phyloP scores from a whole-genome alignment of 345 rosid genomes.

The Chamaenerion angustifolium region DNA sequence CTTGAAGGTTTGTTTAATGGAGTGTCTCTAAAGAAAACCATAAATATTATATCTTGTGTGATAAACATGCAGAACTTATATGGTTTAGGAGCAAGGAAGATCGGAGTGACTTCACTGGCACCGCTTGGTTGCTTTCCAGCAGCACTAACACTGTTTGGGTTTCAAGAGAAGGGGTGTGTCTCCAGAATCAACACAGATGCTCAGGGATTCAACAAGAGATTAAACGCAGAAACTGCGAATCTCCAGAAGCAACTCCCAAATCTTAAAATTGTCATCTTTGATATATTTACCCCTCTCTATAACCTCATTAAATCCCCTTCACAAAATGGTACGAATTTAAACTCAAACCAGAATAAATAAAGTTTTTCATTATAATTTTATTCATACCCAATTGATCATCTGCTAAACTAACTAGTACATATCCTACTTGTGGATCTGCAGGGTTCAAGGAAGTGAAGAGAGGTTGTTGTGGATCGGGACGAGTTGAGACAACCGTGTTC shows the following conservation, averaged over 20 bases:
- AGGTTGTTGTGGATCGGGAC: conserved; percentile 93
- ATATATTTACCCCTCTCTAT: conserved; percentile 61
- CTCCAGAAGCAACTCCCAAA: conserved; percentile 64
- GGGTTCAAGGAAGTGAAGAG: conserved; percentile 74
- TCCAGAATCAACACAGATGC: conserved; percentile 52
- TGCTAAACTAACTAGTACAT: too few species aligned
- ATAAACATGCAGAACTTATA: conserved; percentile 59
- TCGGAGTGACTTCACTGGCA: conserved; percentile 85
- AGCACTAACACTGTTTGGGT: conserved; percentile 63
- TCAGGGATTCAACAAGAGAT: conserved; percentile 65
- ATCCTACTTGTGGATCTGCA: conserved; percentile 1
- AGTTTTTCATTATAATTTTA: too few species aligned
- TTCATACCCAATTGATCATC: too few species aligned
- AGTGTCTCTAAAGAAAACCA: too few species aligned
- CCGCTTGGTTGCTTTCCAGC: conserved; percentile 85
- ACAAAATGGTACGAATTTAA: conserved; percentile 24
- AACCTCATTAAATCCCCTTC: conserved; percentile 54
- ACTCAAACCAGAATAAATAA: neutral
- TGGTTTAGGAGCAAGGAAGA: conserved; percentile 61
- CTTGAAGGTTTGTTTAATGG: too few species aligned
- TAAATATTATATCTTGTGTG: too few species aligned
- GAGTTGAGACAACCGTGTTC: conserved; percentile 51
- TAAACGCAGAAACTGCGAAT: conserved; percentile 37
- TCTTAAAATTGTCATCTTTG: conserved; percentile 61
- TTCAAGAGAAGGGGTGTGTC: conserved; percentile 51